A percentile compares a stretch with the other conserved stretches of the same genome.
Conservation (phyloP, 257 asterid genomes). For the Catharanthus roseus region DNA sequence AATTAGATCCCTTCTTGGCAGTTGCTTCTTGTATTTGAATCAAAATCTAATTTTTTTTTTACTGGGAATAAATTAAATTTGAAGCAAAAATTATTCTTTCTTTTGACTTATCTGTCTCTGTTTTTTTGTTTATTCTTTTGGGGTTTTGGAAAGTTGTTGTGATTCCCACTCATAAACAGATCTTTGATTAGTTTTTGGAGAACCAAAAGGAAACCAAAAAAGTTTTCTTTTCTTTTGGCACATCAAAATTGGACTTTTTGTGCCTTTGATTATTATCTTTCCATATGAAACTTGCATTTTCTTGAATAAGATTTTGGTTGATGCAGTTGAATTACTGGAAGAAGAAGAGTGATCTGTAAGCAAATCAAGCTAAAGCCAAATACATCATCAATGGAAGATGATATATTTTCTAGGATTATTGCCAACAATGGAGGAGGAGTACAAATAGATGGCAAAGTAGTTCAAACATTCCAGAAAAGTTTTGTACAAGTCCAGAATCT, state of each 20-base stretch:
- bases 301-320: conserved; percentile 8
- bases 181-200: conserved; percentile 21
- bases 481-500: conserved; percentile 37
- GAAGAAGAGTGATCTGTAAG: conserved; percentile 8
- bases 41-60: neutral
- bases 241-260: conserved; percentile 13
- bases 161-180: conserved; percentile 6
- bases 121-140: neutral
- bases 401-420: conserved; percentile 23
- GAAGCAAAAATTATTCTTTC: neutral
- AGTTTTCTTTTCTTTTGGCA: neutral
- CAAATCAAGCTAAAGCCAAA: too few species aligned
- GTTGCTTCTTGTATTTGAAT: neutral
- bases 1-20: conserved; percentile 9
- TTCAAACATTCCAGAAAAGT: conserved; percentile 37
- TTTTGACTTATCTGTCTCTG: neutral
- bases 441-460: conserved; percentile 27
- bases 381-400: conserved; percentile 30
- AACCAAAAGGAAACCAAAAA: neutral
- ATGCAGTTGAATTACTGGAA: conserved; percentile 12
- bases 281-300: neutral
- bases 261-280: neutral
- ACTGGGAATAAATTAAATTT: neutral
- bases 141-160: neutral
- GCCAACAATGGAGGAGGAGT: conserved; percentile 26